Evolutionary conservation across 2,329 filamentous ascomycete genomes (phyloP), one percentile per base, ranked within the genome.

Genomic region (Erysiphe pulchra): DNA sequence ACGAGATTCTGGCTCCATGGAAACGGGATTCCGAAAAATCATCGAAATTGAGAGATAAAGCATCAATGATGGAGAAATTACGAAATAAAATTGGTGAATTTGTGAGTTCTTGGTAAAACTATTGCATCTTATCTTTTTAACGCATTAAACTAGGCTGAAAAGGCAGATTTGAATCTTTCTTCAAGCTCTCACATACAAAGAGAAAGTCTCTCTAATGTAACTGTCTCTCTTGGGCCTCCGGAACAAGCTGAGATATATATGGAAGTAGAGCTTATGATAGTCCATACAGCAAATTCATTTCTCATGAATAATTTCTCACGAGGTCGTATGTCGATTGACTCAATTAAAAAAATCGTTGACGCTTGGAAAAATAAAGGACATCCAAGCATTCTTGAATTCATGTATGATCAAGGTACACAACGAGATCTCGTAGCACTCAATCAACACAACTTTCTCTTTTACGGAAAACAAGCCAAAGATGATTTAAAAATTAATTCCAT

Each of bases 351-450:
- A 46, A 53, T 50, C 2, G 51, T 53, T n/a, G 56, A 58, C 24
- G 44, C 40, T 8, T 59, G 67, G 67, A 57, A 55, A 31, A 58
- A 59, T 1, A 66, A 65, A 47, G 66, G 67, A 43, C 57, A 66
- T 11, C 62, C 65, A 14, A 59, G 61, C 37, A 66, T 70, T 18
- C 57, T 62, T 9, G 64, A 70, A 48, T 71, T 71, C 52, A 62
- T 64, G 50, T 71, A 67, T 50, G 67, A 70, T 52, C 64, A 69
- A 53, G 54, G 55, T 17, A 69, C 65, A 9, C 68, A 71, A 51
- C 60, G 62, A 11, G 60, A 65, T 17, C 54, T 71, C 5, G 62
- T 71, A 46, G 50, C 60, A 11, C 55, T 59, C 41, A 69, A 70
- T 49, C 56, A 67, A 42, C 56, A 61, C 14, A 61, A 55, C 7